Base-by-base conservation (phyloP, 306 rosid genomes). In the Rosa persica region DNA sequence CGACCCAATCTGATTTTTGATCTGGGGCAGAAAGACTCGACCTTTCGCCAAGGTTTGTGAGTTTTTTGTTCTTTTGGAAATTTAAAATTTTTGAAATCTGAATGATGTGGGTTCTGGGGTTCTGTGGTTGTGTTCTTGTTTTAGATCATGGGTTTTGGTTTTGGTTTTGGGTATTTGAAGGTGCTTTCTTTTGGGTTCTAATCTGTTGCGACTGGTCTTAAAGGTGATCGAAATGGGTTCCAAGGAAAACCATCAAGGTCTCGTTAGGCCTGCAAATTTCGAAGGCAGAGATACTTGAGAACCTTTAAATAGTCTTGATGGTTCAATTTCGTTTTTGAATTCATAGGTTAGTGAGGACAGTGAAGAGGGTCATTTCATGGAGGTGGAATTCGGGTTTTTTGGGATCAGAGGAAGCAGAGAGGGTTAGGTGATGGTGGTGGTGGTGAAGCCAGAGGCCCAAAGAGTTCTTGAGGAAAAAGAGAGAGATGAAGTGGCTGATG, bases 191-290 rank as follows among this genome's bases (percentile, higher is more conserved):
- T 42, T 27, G 65, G 30, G 23, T 20, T 44, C 49, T 77, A 17
- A 54, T 74, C 12, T 77, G 10, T 77, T 62, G 73, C 10, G 23
- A 15, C 42, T 74, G 69, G 44, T 44, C 36, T 72, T 73, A 57
- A 62, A 79, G 76, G 78, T 58, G 60, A 75, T 43, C 49, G 36
- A 82, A 60, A 85, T 89, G 89, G 88, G 70, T 22, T 76, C 83
- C 64, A 83, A 78, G 81, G 87, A 86, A 76, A 84, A 81, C 66
- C 77, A 78, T 54, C 81, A 60, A 65, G 82, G 70, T 57, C 80
- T 23, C 34, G 36, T 47, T 49, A 70, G 86, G 52, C 82, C 82
- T 54, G 67, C 82, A 3, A 49, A 44, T 71, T 74, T 80, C 72
- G 87, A 76, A 84, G 88, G 89, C 87, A 27, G 19, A 6, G 3